These are phyloP conservation scores for Ophiostoma triangulosporum DNA, from an alignment of 2,329 filamentous ascomycete genomes.

Conservation along the genomic window DNA sequence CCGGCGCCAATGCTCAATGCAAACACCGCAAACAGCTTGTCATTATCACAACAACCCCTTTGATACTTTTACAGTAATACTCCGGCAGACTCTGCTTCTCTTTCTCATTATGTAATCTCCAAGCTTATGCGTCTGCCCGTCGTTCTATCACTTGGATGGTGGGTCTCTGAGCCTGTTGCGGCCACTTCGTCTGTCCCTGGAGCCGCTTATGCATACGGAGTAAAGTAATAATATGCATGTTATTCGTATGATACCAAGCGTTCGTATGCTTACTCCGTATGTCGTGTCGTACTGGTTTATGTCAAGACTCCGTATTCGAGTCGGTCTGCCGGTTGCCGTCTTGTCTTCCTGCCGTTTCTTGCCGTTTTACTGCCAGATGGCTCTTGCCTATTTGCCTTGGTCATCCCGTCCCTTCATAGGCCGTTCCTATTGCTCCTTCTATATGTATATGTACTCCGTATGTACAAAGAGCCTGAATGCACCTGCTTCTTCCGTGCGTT, in stretches of 20 bases:
- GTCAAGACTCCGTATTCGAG: no score
- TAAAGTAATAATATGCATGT: not conserved
- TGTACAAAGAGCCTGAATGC: not conserved
- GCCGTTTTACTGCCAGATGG: no score
- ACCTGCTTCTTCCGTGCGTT: not conserved
- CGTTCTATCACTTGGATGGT: not conserved
- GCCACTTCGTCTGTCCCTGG: not conserved
- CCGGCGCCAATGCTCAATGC: not conserved
- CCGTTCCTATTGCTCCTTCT: no score
- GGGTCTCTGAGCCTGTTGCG: not conserved
- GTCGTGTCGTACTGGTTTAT: no score
- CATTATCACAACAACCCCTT: not conserved
- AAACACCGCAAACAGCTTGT: not conserved
- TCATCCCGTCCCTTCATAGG: no score
- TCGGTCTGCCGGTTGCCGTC: no score
- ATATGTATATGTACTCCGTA: not conserved
- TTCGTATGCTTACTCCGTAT: no score
- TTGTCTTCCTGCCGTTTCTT: no score
- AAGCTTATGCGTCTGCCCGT: not conserved
- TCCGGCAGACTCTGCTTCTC: not conserved
- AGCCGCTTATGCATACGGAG: not conserved
- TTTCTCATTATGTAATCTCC: not conserved
- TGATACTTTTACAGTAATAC: not conserved
- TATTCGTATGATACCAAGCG: not conserved
- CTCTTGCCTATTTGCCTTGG: no score